These are phyloP conservation scores for Candida vaughaniae DNA, from an alignment of 805 yeast genomes.

Conservation along the genomic window DNA sequence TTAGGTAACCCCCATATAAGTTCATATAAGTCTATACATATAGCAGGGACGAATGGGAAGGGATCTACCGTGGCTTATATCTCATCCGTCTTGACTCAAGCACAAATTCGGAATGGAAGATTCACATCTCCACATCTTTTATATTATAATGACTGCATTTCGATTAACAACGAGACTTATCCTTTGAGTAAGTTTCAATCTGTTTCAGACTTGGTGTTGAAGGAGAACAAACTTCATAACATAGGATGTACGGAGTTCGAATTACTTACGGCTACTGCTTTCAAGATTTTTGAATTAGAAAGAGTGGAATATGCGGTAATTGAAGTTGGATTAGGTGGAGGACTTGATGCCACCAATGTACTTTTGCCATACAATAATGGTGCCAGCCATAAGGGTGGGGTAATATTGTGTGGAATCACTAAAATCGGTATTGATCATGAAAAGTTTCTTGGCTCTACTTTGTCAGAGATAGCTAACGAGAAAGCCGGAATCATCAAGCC, in stretches of 20 bases:
- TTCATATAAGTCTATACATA: constrained; percentile 68
- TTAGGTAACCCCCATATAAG: constrained; percentile 69
- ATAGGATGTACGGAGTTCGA: constrained; percentile 88
- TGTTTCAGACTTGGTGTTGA: constrained; percentile 42
- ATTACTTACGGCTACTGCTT: constrained; percentile 79
- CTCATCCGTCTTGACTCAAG: constrained; percentile 56
- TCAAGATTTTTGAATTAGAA: constrained; percentile 62
- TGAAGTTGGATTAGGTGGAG: constrained; percentile 96
- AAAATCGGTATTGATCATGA: constrained; percentile 89
- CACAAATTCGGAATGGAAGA: constrained; percentile 60
- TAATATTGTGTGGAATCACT: constrained; percentile 70
- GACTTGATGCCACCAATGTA: constrained; percentile 86
- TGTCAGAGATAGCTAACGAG: constrained; percentile 65
- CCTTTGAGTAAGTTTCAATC: constrained; percentile 42
- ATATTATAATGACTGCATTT: constrained; percentile 70
- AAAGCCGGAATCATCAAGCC: constrained; percentile 84
- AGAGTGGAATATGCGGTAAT: constrained; percentile 72
- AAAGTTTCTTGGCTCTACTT: constrained; percentile 63
- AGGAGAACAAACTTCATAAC: constrained; percentile 34
- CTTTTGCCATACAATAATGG: constrained; percentile 25
- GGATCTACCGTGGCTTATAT: constrained; percentile 90
- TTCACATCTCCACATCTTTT: constrained; percentile 89
- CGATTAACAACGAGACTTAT: constrained; percentile 61
- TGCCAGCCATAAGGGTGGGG: constrained; percentile 35
- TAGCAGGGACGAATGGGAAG: constrained; percentile 97